Conservation (phyloP, 768 basidiomycete genomes). For the Boletellus sp. region DNA sequence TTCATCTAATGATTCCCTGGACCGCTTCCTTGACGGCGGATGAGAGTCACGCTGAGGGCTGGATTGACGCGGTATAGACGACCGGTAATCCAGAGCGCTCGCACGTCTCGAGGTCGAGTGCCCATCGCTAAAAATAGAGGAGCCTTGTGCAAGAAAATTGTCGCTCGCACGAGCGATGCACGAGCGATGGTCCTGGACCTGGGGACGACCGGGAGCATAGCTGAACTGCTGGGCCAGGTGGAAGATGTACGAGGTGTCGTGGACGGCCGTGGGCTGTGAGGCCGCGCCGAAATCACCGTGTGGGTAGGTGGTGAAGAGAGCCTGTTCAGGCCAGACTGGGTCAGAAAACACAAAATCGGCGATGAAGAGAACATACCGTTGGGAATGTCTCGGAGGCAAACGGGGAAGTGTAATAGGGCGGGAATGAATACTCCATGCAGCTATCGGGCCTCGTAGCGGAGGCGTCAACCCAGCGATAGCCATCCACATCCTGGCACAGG, state of each 20-base stretch:
- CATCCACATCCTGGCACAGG: slow-evolving; percentile 27
- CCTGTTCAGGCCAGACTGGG: slow-evolving; percentile 4
- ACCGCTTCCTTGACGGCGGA: slow-evolving; percentile 32
- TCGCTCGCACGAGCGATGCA: slow-evolving; percentile 33
- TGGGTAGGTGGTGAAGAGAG: slow-evolving; percentile 16
- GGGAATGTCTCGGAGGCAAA: slow-evolving; percentile 14
- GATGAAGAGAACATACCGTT: slow-evolving; percentile 14
- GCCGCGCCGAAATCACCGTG: slow-evolving; percentile 13
- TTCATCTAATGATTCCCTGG: slow-evolving; percentile 29
- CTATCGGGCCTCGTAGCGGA: slow-evolving; percentile 23
- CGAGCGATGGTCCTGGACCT: slow-evolving; percentile 29
- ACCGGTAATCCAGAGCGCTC: slow-evolving; percentile 15
- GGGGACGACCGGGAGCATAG: slow-evolving; percentile 17
- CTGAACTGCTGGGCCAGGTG: slow-evolving; percentile 25
- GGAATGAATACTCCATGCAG: slow-evolving; percentile 17
- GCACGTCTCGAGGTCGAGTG: slow-evolving; percentile 18
- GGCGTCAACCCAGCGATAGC: slow-evolving; percentile 30
- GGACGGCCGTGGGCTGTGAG: slow-evolving; percentile 8
- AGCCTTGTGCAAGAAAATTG: slow-evolving; percentile 31
- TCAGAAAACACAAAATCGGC: slow-evolving; percentile 2
- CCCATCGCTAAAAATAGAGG: slow-evolving; percentile 28
- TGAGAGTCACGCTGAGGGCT: slow-evolving; percentile 17
- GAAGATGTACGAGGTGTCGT: slow-evolving; percentile 20
- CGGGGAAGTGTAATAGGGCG: slow-evolving; percentile 12
- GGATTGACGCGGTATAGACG: slow-evolving; percentile 13